Conservation (phyloP, 768 basidiomycete species). For the Phaffia australis region DNA sequence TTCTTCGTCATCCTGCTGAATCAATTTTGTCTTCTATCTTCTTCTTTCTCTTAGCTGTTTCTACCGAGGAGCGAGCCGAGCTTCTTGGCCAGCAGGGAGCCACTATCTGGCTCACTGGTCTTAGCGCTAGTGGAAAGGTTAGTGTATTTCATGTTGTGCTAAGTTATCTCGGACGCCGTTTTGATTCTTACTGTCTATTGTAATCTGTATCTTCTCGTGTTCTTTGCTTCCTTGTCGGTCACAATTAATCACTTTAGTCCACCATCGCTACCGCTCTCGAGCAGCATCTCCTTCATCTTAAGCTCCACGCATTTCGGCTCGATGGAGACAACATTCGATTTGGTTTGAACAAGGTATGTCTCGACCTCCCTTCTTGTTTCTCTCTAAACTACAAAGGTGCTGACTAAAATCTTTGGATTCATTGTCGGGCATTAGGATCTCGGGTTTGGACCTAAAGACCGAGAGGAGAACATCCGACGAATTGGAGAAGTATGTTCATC, state of each 20-base stretch:
- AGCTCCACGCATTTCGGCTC: conserved; percentile 76
- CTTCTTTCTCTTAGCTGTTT: conserved; percentile 50
- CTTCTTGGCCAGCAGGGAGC: conserved; percentile 70
- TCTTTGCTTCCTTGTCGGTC: not conserved
- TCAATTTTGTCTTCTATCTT: not conserved
- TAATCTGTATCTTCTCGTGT: conserved; percentile 11
- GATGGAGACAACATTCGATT: conserved; percentile 88
- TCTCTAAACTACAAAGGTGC: not conserved
- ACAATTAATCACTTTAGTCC: conserved; percentile 50
- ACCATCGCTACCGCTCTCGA: conserved; percentile 95
- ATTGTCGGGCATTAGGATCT: conserved; percentile 47
- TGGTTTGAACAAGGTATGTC: conserved; percentile 70
- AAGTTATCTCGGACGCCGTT: not conserved
- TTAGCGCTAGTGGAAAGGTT: conserved; percentile 91
- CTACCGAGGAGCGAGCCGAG: conserved; percentile 52
- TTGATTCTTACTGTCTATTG: not conserved
- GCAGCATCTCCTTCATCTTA: conserved; percentile 78
- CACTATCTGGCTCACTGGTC: conserved; percentile 93
- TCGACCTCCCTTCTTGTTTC: not conserved
- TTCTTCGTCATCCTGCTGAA: not conserved
- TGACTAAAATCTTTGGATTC: not conserved
- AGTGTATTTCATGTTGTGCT: conserved; percentile 8
- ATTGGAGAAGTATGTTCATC: conserved; percentile 69
- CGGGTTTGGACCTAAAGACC: conserved; percentile 80
- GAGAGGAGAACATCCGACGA: conserved; percentile 89